Evolutionary conservation across 1,139 yeast species (phyloP).

Genomic region (Diutina neorugosa): DNA sequence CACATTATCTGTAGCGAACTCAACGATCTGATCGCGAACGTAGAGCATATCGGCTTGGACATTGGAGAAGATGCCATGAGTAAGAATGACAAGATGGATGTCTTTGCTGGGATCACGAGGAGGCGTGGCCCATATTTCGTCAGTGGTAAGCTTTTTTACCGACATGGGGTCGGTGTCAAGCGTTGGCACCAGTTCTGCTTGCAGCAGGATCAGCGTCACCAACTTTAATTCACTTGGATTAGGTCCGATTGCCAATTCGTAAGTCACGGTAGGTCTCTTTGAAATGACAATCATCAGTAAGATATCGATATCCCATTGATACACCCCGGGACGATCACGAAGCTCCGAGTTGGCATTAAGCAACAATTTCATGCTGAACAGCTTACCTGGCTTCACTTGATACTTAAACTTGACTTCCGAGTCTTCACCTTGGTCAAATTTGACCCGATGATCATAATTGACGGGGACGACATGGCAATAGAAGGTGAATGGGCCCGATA

Average conservation of each 20-base stretch:
- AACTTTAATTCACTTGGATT: background rate
- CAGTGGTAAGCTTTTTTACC: conserved; percentile 10
- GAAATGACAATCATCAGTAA: conserved; percentile 1
- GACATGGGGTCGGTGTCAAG: conserved; percentile 4
- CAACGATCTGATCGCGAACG: conserved; percentile 12
- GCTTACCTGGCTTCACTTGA: conserved; percentile 11
- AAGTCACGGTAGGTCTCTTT: background rate
- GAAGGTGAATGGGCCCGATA: conserved; percentile 49
- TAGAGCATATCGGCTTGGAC: conserved; percentile 17
- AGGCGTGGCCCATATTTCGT: conserved; percentile 12
- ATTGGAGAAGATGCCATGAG: conserved; percentile 16
- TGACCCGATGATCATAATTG: conserved; percentile 26
- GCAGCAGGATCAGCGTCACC: background rate
- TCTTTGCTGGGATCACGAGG: conserved; percentile 11
- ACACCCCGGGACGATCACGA: background rate
- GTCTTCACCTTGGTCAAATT: conserved; percentile 17
- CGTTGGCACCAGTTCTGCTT: background rate
- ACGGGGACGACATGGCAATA: conserved; percentile 49
- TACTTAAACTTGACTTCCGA: conserved; percentile 11
- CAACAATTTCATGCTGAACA: conserved; percentile 12
- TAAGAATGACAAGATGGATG: conserved; percentile 13
- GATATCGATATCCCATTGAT: conserved; percentile 2
- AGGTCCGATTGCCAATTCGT: background rate
- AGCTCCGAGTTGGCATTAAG: conserved; percentile 13
- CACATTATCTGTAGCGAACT: conserved; percentile 10